Conservation (phyloP, 441 rosid species). For the Omphalea diandra region DNA sequence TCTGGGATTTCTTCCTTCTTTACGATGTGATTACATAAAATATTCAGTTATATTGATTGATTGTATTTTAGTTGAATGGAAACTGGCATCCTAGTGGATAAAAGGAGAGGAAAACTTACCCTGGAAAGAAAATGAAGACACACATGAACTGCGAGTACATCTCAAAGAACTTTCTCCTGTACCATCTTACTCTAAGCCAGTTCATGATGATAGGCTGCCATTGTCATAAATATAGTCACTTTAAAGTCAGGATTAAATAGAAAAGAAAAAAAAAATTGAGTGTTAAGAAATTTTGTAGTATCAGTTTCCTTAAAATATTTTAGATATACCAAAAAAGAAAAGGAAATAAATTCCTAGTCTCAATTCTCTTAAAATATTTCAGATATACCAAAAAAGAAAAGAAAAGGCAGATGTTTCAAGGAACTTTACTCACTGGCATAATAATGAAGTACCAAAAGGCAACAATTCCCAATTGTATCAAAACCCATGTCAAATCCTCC, state of each 20-base stretch:
- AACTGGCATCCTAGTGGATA: too few relatives aligned
- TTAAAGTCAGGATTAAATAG: not conserved
- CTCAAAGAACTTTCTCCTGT: slow-evolving; percentile 73
- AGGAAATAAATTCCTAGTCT: too few relatives aligned
- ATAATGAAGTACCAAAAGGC: slow-evolving; percentile 67
- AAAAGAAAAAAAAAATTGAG: too few relatives aligned
- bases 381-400: too few relatives aligned
- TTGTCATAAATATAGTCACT: not conserved
- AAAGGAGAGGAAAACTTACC: slow-evolving; percentile 46
- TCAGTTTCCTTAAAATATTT: too few relatives aligned
- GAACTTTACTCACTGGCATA: slow-evolving; percentile 53
- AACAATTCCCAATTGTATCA: slow-evolving; percentile 52
- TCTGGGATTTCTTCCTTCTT: too few relatives aligned
- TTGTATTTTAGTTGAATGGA: too few relatives aligned
- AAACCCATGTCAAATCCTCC: slow-evolving; percentile 43
- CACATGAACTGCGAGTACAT: slow-evolving; percentile 93
- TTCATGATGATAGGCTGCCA: slow-evolving; percentile 86
- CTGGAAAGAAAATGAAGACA: slow-evolving; percentile 86
- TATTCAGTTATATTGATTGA: too few relatives aligned
- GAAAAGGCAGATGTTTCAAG: too few relatives aligned
- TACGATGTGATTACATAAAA: too few relatives aligned
- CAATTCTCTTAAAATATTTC: too few relatives aligned
- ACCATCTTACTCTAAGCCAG: slow-evolving; percentile 85
- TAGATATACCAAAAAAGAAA: too few relatives aligned
- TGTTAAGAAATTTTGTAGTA: not conserved